Evolutionary conservation across 345 rosid species (phyloP), one percentile per base, ranked within the genome.

Genomic region (Eutrema japonicum): DNA sequence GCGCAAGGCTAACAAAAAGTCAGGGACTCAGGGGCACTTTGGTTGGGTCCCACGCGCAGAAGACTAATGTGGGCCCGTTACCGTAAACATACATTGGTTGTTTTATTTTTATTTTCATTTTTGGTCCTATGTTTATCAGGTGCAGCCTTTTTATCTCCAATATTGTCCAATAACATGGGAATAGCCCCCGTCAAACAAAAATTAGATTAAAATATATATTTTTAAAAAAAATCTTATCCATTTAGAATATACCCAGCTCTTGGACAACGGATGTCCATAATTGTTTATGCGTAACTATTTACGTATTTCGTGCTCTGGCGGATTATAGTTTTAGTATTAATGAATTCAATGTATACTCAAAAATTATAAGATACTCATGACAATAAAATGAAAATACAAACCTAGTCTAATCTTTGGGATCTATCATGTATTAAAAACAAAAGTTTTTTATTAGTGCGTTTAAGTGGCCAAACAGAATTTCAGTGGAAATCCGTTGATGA

Each of bases 91-190:
- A 63, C 70, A 47, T 53, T 18, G 18, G 18, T 74, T 62, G 47
- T 60, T 70, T 55, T 53, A 1, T 38, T 8, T 30, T 50, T 18
- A 35, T 9, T 22, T 69, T 18, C 18, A 18, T 18, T 18, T 76
- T 51, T 30, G 29, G 14, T 63, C 9, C 1, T 46, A 9, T 70
- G 63, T 69, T 50, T 64, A 47, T 69, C 46, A 14, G 46, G 66
- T 77, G 76, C 63, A 41, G 68, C 32, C 64, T 46, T 66, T 77
- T 64, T 42, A 64, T 66, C 72, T 58, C 38, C 5, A 10, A 27
- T 22, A 35, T n/a, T 42, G 76, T 71, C 80, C 80, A 71, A 77
- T 77, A 71, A 71, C 77, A 77, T 77, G 73, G 80, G 80, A 66
- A 51, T 77, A 65, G n/a, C 27, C 65, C 68, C 40, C 36, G 49